Percentiles rank a stretch among this genome's conserved stretches.
Conservation (phyloP, 495 filamentous ascomycete species). For the Pyronema domesticum region DNA sequence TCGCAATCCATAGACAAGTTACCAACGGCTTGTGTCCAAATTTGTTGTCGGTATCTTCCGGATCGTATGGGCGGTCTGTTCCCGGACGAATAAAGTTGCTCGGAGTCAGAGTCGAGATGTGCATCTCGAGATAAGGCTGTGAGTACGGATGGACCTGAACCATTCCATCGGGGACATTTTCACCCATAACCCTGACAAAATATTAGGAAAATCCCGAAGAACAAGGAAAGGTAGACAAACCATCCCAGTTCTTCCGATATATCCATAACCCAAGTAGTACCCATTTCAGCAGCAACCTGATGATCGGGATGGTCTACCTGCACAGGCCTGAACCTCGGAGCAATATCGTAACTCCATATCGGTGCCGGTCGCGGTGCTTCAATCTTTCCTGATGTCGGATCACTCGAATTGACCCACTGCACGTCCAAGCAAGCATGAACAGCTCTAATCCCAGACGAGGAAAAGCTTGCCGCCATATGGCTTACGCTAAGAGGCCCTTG, state of each 20-base stretch:
- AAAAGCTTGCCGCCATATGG: conserved; percentile 20
- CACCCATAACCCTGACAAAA: conserved; percentile 21
- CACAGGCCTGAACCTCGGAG: background rate
- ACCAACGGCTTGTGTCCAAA: conserved; percentile 30
- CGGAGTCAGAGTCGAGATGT: background rate
- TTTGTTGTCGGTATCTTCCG: background rate
- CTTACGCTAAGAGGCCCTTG: conserved; percentile 17
- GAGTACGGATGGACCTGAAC: conserved; percentile 16
- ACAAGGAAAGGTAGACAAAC: conserved; percentile 12
- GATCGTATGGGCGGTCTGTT: background rate
- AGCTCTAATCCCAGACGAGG: conserved; percentile 12
- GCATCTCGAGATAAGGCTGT: conserved; percentile 9
- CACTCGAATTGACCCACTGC: conserved; percentile 15
- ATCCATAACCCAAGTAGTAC: conserved; percentile 18
- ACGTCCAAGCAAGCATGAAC: conserved; percentile 18
- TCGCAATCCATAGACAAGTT: conserved; percentile 81
- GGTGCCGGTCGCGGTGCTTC: background rate
- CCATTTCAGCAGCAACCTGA: conserved; percentile 21
- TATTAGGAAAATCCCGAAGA: conserved; percentile 17
- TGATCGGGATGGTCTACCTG: conserved; percentile 6
- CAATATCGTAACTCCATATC: background rate
- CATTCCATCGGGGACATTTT: conserved; percentile 21
- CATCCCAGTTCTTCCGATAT: conserved; percentile 23
- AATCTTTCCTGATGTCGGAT: conserved; percentile 12
- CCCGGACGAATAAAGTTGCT: conserved; percentile 11